phyloP scores from a whole-genome alignment of 345 rosid genomes.

The Moringa oleifera region DNA sequence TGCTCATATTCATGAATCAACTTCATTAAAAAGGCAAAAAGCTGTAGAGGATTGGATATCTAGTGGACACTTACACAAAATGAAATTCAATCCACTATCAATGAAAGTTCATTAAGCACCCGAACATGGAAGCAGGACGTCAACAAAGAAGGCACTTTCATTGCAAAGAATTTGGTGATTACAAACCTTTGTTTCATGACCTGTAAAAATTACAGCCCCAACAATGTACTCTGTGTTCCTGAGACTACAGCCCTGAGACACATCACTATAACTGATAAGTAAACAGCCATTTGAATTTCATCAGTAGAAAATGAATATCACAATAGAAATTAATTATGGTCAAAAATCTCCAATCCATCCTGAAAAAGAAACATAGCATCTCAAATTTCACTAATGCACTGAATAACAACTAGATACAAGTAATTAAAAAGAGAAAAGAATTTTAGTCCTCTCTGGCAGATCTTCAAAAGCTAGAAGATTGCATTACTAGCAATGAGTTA shows the following conservation, averaged over 20 bases:
- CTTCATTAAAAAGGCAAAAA: too few species aligned
- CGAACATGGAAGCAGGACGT: background rate
- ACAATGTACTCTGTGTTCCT: conserved; percentile 90
- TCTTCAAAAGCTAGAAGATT: background rate
- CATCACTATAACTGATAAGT: conserved; percentile 15
- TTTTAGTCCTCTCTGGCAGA: background rate
- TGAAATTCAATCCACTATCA: background rate
- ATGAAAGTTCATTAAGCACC: background rate
- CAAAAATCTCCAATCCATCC: background rate
- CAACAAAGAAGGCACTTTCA: conserved; percentile 10
- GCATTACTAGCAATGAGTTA: background rate
- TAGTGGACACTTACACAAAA: too few species aligned
- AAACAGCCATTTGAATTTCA: conserved; percentile 8
- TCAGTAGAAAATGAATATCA: background rate
- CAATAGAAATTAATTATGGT: background rate
- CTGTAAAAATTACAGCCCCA: conserved; percentile 88
- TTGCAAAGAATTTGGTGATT: conserved; percentile 11
- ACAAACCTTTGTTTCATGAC: conserved; percentile 96
- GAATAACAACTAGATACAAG: background rate
- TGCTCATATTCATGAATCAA: too few species aligned
- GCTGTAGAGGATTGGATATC: too few species aligned
- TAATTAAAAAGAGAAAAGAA: too few species aligned
- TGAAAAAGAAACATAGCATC: too few species aligned
- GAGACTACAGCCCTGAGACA: conserved; percentile 94
- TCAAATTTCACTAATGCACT: background rate